Percentiles rank a stretch among this genome's conserved stretches.
Conservation (phyloP, 305 asterid species). For the Fraxinus floribunda region DNA sequence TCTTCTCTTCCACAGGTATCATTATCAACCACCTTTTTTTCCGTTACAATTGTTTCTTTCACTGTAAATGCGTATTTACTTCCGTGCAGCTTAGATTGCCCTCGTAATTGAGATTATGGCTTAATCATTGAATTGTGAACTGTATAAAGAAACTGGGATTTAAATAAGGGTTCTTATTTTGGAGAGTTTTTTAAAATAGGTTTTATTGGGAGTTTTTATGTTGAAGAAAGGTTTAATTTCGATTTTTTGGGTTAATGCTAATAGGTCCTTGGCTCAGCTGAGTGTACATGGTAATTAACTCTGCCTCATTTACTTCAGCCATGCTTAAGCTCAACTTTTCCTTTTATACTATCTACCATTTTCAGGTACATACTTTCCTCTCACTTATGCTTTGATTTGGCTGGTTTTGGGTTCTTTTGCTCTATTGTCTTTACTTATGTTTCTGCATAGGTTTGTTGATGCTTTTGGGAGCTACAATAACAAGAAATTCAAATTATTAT, state of each 20-base stretch:
- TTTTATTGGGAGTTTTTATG: background rate
- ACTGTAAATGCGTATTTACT: background rate
- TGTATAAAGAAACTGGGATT: background rate
- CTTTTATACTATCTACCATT: background rate
- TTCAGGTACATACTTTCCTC: background rate
- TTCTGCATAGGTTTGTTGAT: background rate
- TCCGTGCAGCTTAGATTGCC: background rate
- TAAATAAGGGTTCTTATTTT: background rate
- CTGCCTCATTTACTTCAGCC: background rate
- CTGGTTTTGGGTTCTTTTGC: background rate
- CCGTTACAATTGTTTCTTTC: background rate
- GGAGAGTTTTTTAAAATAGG: background rate
- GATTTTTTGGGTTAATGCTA: background rate
- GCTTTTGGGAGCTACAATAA: background rate
- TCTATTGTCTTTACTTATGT: background rate
- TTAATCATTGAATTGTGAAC: background rate
- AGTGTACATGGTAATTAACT: background rate
- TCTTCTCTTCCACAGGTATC: too few relatives aligned
- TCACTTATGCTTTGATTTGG: background rate
- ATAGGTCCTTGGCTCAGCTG: background rate
- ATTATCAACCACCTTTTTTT: too few relatives aligned
- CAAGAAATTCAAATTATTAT: background rate
- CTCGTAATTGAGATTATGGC: background rate
- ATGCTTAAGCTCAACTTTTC: background rate
- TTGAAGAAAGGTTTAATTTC: background rate